These are phyloP conservation scores for Ogataea nonfermentans DNA, from an alignment of 805 yeast species.

Conservation along the genomic window DNA sequence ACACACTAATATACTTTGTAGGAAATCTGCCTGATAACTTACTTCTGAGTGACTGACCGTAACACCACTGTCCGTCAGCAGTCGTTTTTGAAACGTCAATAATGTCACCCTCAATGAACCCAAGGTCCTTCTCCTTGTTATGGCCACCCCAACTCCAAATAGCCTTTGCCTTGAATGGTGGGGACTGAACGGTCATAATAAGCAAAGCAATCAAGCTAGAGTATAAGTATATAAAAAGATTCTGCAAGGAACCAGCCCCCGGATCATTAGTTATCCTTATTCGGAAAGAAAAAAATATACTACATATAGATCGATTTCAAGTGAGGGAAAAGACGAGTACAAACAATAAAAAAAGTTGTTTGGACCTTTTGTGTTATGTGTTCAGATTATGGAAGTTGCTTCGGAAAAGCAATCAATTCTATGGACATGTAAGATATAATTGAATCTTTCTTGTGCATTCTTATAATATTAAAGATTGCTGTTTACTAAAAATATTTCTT, in stretches of 20 bases:
- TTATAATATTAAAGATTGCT: no score
- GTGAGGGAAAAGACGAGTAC: not conserved
- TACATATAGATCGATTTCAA: not conserved
- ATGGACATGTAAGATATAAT: no score
- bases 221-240: conserved; percentile 1
- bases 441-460: no score
- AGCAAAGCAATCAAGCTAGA: not conserved
- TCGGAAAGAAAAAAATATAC: conserved; percentile 12
- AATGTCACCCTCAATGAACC: conserved; percentile 90
- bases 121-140: conserved; percentile 74
- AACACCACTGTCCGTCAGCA: conserved; percentile 93
- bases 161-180: conserved; percentile 46
- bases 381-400: no score
- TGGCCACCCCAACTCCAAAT: conserved; percentile 94
- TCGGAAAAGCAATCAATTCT: no score
- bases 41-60: conserved; percentile 76
- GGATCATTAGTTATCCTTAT: conserved; percentile 10
- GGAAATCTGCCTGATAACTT: conserved; percentile 86
- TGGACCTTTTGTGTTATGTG: no score
- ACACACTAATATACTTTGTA: conserved; percentile 70
- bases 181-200: conserved; percentile 12
- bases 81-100: conserved; percentile 70
- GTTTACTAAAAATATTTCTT: no score
- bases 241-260: conserved; percentile 11
- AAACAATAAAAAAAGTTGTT: no score